These are phyloP conservation scores for Scedosporium apiospermum DNA, from an alignment of 2,329 filamentous ascomycete species.

Conservation along the genomic window DNA sequence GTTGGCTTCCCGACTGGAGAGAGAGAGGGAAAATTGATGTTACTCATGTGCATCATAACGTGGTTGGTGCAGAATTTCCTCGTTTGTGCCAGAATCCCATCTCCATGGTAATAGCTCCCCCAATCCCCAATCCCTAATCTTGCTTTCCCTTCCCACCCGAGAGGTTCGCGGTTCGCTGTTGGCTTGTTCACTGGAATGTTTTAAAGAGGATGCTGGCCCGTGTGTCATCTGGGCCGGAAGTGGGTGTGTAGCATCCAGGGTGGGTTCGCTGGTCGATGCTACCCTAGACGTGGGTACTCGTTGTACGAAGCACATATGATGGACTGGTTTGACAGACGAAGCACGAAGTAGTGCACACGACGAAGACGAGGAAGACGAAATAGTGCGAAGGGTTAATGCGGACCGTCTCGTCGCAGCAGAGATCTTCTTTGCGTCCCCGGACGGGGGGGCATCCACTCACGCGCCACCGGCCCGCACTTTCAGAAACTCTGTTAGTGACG, in stretches of 20 bases:
- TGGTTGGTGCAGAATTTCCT: background rate
- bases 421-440: background rate
- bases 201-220: background rate
- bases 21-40: background rate
- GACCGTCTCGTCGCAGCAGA: background rate
- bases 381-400: background rate
- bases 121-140: background rate
- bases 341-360: too few species aligned
- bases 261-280: background rate
- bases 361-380: background rate
- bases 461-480: background rate
- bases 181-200: background rate
- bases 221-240: too few species aligned
- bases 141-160: background rate
- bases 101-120: background rate
- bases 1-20: background rate
- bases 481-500: too few species aligned
- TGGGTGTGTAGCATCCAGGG: too few species aligned
- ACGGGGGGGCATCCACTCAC: background rate
- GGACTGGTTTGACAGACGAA: too few species aligned
- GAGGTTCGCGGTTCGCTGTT: background rate
- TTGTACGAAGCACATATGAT: background rate
- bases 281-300: background rate
- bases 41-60: background rate
- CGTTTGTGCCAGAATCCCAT: background rate